A percentile compares a stretch with the other conserved stretches of the same genome.
These are phyloP conservation scores for Kurtzmaniella natalensis DNA, from an alignment of 1,139 yeast genomes.

Conservation along the genomic window DNA sequence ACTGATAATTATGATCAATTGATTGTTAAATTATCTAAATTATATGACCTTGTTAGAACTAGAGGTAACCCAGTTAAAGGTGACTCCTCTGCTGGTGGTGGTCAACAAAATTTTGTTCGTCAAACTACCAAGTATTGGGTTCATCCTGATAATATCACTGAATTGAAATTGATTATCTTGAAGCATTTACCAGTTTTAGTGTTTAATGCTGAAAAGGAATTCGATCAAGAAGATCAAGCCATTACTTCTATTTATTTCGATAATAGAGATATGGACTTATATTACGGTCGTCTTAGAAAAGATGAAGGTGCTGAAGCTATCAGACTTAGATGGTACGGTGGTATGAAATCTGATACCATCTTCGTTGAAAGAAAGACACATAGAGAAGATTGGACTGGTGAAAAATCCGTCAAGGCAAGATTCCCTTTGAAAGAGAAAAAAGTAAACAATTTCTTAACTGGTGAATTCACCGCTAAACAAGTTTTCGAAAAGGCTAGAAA, in stretches of 20 bases:
- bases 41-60: constrained; percentile 90
- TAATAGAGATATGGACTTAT: constrained; percentile 80
- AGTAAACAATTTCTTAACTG: constrained; percentile 77
- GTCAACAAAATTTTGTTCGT: constrained; percentile 95
- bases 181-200: constrained; percentile 96
- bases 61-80: constrained; percentile 93
- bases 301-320: constrained; percentile 99
- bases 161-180: constrained; percentile 82
- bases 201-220: constrained; percentile 93
- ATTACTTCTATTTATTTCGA: constrained; percentile 95
- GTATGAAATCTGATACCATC: constrained; percentile 87
- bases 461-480: constrained; percentile 81
- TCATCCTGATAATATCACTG: constrained; percentile 98
- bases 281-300: constrained; percentile 89
- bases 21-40: constrained; percentile 82
- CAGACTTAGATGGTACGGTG: constrained; percentile 98
- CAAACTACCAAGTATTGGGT: constrained; percentile 99
- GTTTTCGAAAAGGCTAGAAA: constrained; percentile 89
- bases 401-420: constrained; percentile 94
- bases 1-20: constrained; percentile 89
- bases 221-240: constrained; percentile 90
- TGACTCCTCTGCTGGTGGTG: constrained; percentile 94
- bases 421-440: constrained; percentile 88
- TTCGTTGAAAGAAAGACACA: constrained; percentile 97
- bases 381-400: constrained; percentile 99